Base-by-base conservation (phyloP, 495 filamentous ascomycete species). In the Staphylotrichum longicolle region DNA sequence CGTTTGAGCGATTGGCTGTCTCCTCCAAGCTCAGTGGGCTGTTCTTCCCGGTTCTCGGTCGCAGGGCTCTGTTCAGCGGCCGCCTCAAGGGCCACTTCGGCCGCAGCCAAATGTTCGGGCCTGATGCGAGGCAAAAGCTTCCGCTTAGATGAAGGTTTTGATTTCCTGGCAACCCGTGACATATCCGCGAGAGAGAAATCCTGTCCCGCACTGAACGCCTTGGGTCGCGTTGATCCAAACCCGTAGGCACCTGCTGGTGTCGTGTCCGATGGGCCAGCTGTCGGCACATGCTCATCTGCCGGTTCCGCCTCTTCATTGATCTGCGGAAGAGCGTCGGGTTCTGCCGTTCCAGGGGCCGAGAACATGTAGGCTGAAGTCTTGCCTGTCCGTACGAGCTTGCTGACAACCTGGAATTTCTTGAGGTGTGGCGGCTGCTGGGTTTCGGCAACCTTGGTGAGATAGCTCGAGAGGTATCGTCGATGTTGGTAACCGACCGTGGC, bases 331-430 rank as follows among this genome's bases (percentile, higher is more conserved):
- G 33, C 30, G 2, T 15, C n/a, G 4, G 7, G 20, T 5, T 27
- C 15, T 40, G 61, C 14, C 27, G 60, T 33, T 5, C 63, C 45
- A 33, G 62, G 51, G 1, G 71, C 72, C 33, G 72, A 76, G 57
- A 76, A 80, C 61, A 77, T 75, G 60, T 80, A 80, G 27, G 75
- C 75, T 39, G 75, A 77, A 12, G 76, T 78, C 57, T 78, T 80
- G 8, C 75, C 75, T 3, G 68, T 58, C 12, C 78, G 76, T 12
- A 72, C 72, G 8, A 79, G 69, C 47, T 72, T 66, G 42, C 77
- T 77, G 27, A 59, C 66, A n/a, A 79, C 66, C 48, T 80, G 71
- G 15, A 80, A 70, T 41, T 74, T 73, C 56, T 72, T 67, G 33
- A 81, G 64, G 54, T 81, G 76, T n/a, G 59, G 50, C 40, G 78